phyloP scores from a whole-genome alignment of 164 flowering plant species.

The Nymphaea colorata region DNA sequence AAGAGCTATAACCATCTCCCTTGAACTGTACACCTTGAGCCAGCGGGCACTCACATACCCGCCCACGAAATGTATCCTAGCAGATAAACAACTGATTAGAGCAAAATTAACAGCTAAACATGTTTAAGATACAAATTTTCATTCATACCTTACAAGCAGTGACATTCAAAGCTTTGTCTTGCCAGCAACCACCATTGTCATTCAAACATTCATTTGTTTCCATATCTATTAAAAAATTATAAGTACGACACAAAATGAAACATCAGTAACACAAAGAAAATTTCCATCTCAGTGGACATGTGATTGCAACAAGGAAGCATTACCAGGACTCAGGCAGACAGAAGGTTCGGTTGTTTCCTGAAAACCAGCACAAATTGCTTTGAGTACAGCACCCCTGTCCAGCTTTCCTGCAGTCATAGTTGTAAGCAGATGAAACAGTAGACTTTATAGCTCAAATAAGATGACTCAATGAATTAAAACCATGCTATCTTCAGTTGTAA shows the following conservation, averaged over 20 bases:
- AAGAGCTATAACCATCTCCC: constrained; percentile 91
- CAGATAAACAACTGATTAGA: constrained; percentile 18
- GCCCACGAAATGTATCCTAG: constrained; percentile 95
- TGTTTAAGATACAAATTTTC: too few relatives aligned
- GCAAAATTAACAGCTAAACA: neutral
- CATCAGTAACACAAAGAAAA: neutral
- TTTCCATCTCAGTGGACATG: too few relatives aligned
- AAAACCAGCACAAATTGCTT: constrained; percentile 98
- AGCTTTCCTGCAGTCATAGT: constrained; percentile 60
- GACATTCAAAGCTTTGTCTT: constrained; percentile 52
- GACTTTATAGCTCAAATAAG: too few relatives aligned
- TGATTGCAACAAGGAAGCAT: constrained; percentile 2
- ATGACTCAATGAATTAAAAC: too few relatives aligned
- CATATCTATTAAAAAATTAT: constrained; percentile 35
- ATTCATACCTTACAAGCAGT: constrained; percentile 83
- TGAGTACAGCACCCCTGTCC: constrained; percentile 86
- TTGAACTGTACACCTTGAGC: constrained; percentile 87
- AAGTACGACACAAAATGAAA: too few relatives aligned
- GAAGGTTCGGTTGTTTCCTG: constrained; percentile 97
- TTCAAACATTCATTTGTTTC: constrained; percentile 94
- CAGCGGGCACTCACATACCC: constrained; percentile 89
- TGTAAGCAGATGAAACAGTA: too few relatives aligned
- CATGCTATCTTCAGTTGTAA: too few relatives aligned
- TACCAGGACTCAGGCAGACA: constrained; percentile 82
- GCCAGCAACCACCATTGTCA: constrained; percentile 96